These are phyloP conservation scores for Nematodospora anomalae DNA, from an alignment of 1,139 yeast species.

Conservation along the genomic window DNA sequence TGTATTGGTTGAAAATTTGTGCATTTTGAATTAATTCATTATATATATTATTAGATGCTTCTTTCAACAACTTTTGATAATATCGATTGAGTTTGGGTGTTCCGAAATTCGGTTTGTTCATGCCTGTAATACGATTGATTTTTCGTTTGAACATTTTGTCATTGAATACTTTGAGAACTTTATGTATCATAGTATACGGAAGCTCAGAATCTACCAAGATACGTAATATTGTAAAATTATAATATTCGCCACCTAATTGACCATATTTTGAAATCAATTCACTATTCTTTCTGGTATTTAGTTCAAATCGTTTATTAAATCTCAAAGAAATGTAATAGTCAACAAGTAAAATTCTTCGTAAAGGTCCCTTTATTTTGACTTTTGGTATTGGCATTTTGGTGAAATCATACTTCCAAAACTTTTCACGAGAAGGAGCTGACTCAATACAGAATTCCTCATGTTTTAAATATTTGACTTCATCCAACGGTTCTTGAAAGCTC, in stretches of 20 bases:
- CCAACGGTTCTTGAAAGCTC: background rate
- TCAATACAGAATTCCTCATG: no score
- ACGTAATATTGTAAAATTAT: slow-evolving; percentile 4
- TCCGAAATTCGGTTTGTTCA: slow-evolving; percentile 7
- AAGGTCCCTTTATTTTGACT: slow-evolving; percentile 1
- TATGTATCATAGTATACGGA: slow-evolving; percentile 1
- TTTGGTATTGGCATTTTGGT: background rate
- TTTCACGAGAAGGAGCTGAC: background rate
- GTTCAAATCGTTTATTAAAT: slow-evolving; percentile 4
- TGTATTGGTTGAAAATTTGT: slow-evolving; percentile 23
- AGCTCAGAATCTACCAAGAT: background rate
- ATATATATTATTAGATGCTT: slow-evolving; percentile 17
- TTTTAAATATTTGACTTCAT: background rate
- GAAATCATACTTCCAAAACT: slow-evolving; percentile 4
- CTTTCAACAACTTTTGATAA: slow-evolving; percentile 12
- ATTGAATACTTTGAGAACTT: slow-evolving; percentile 12
- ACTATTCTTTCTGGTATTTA: background rate
- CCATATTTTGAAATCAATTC: slow-evolving; percentile 8
- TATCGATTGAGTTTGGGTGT: slow-evolving; percentile 10
- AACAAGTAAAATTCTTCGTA: slow-evolving; percentile 8
- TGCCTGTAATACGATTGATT: slow-evolving; percentile 13
- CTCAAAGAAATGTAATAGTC: slow-evolving; percentile 4
- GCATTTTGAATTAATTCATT: slow-evolving; percentile 15
- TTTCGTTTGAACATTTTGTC: slow-evolving; percentile 22
- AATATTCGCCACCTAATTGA: slow-evolving; percentile 11